phyloP scores from a whole-genome alignment of 208 protist species.

The Leishmania major region DNA sequence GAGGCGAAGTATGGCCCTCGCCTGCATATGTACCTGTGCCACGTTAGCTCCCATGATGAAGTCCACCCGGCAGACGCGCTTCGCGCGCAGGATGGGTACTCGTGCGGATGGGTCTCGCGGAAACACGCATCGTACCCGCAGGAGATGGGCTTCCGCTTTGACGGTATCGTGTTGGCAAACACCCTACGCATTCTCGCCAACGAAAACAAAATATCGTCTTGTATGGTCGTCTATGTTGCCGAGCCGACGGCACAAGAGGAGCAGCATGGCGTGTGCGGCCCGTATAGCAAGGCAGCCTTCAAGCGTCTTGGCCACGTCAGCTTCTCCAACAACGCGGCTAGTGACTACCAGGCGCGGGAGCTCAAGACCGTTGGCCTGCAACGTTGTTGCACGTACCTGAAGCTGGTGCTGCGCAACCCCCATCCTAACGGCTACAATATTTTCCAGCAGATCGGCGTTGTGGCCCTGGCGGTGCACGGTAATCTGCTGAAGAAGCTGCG shows the following conservation, averaged over 20 bases:
- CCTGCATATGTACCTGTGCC: conserved; percentile 72
- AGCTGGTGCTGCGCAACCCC: conserved; percentile 77
- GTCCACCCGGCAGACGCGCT: conserved; percentile 53
- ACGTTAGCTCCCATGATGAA: conserved; percentile 83
- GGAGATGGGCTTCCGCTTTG: conserved; percentile 88
- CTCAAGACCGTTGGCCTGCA: conserved; percentile 89
- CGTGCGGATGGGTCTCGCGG: conserved; percentile 84
- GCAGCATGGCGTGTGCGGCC: conserved; percentile 44
- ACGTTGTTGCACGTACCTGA: conserved; percentile 77
- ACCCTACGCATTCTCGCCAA: conserved; percentile 81
- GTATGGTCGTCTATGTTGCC: conserved; percentile 83
- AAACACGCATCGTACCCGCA: conserved; percentile 87
- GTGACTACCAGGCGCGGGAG: conserved; percentile 66
- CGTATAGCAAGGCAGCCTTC: conserved; percentile 66
- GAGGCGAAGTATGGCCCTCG: conserved; percentile 77
- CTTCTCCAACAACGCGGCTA: conserved; percentile 68
- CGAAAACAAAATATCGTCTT: conserved; percentile 85
- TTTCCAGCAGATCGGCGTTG: conserved; percentile 87
- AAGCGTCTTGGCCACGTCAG: conserved; percentile 79
- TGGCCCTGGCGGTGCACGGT: conserved; percentile 80
- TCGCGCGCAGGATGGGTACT: conserved; percentile 49
- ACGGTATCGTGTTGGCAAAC: conserved; percentile 74
- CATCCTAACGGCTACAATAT: conserved; percentile 84
- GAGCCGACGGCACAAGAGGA: conserved; percentile 53
- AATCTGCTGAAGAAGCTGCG: conserved; percentile 45